Evolutionary conservation across 352 stramenopile species (phyloP).

Genomic region (Phytopythium ostracodes): DNA sequence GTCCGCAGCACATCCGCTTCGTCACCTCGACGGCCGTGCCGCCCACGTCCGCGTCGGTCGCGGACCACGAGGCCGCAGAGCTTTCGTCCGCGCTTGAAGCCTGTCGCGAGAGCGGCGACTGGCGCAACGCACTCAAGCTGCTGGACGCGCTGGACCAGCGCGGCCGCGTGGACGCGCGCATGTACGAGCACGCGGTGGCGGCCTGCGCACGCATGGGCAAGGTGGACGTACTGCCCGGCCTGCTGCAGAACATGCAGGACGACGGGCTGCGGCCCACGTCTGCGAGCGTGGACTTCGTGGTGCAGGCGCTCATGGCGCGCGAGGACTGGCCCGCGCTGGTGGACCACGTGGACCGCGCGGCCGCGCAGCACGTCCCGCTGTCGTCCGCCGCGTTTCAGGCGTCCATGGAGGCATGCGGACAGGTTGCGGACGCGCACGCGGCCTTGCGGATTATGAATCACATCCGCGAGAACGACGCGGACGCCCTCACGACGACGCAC

Average conservation of each 20-base stretch:
- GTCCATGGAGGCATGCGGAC: slow-evolving; percentile 68
- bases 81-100: slow-evolving; percentile 39
- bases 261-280: slow-evolving; percentile 60
- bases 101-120: slow-evolving; percentile 63
- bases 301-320: slow-evolving; percentile 72
- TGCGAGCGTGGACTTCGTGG: slow-evolving; percentile 73
- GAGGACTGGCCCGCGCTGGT: slow-evolving; percentile 64
- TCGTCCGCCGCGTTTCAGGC: slow-evolving; percentile 71
- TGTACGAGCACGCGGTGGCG: slow-evolving; percentile 82
- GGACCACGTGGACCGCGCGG: slow-evolving; percentile 36
- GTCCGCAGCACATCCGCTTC: neutral
- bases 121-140: slow-evolving; percentile 68
- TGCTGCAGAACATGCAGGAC: slow-evolving; percentile 77
- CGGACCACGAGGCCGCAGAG: slow-evolving; percentile 17
- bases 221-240: slow-evolving; percentile 64
- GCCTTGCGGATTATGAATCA: slow-evolving; percentile 47
- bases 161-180: slow-evolving; percentile 44
- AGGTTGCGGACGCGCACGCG: slow-evolving; percentile 44
- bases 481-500: slow-evolving; percentile 26
- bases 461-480: slow-evolving; percentile 18
- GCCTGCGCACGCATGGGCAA: slow-evolving; percentile 78
- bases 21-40: slow-evolving; percentile 17
- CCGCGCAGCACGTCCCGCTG: slow-evolving; percentile 41
- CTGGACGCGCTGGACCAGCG: slow-evolving; percentile 65
- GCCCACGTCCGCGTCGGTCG: slow-evolving; percentile 8